Conservation (phyloP, 1,139 yeast species). For the Taiozyma sp. region DNA sequence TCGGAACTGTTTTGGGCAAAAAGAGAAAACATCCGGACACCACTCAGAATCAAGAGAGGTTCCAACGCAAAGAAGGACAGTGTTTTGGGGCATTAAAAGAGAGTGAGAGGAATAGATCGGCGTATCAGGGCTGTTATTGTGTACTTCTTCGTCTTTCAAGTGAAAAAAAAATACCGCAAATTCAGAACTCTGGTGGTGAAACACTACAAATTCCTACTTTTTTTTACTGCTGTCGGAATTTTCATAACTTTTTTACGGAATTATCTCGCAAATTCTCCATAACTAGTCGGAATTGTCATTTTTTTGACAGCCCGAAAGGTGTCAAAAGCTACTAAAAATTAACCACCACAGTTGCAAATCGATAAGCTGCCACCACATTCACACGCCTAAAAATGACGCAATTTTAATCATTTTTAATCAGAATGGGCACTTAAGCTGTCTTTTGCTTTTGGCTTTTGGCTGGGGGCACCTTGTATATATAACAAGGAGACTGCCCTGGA, state of each 20-base stretch:
- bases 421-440: not conserved
- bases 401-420: not conserved
- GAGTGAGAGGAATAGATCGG: too few relatives aligned
- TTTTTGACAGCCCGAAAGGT: not conserved
- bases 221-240: not conserved
- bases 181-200: too few relatives aligned
- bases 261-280: not conserved
- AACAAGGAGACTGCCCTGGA: not conserved
- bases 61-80: too few relatives aligned
- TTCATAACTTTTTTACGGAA: not conserved
- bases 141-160: too few relatives aligned
- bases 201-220: too few relatives aligned
- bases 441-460: not conserved
- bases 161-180: not conserved
- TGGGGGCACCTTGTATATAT: not conserved
- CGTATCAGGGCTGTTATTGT: too few relatives aligned
- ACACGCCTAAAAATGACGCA: not conserved
- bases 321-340: not conserved
- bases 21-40: not conserved
- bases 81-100: too few relatives aligned
- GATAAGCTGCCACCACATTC: not conserved
- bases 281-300: slow-evolving; percentile 4
- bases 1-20: not conserved
- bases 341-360: not conserved
- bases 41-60: too few relatives aligned